Evolutionary conservation across 106 monocot genomes (phyloP).

Genomic region (Dioscorea alata): DNA sequence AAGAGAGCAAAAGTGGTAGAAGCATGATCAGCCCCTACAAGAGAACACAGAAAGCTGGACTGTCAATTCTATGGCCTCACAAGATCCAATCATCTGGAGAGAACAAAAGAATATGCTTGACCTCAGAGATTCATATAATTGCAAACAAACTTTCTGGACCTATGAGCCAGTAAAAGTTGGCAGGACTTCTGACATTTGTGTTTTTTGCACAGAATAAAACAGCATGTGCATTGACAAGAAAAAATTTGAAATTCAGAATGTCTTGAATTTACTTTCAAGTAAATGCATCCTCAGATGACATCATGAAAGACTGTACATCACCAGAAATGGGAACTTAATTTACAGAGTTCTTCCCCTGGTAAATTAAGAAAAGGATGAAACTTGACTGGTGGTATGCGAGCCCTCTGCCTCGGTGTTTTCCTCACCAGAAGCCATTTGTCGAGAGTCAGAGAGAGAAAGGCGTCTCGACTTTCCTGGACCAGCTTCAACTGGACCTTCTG

Average conservation of each 20-base stretch:
- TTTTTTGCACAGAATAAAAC: not conserved
- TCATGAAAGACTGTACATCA: constrained; percentile 15
- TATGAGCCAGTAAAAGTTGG: no score
- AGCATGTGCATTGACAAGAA: constrained; percentile 11
- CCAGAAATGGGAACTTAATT: constrained; percentile 7
- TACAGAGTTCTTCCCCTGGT: constrained; percentile 2
- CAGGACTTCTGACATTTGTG: not conserved
- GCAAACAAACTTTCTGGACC: no score
- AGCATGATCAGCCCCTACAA: no score
- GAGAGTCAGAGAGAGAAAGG: constrained; percentile 18
- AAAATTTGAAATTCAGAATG: constrained; percentile 1
- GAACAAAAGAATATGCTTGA: no score
- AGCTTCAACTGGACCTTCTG: constrained; percentile 26
- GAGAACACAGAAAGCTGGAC: no score
- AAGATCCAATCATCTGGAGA: no score
- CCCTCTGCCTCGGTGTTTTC: constrained; percentile 23
- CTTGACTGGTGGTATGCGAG: constrained; percentile 16
- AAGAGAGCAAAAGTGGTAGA: no score
- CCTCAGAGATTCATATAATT: no score
- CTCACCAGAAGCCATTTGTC: constrained; percentile 27
- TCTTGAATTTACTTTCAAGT: constrained; percentile 1
- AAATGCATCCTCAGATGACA: constrained; percentile 6
- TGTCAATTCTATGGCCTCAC: no score
- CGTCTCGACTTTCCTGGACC: constrained; percentile 15
- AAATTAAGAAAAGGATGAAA: constrained; percentile 18